Evolutionary conservation across 768 basidiomycete species (phyloP).

Genomic region (Coprinopsis marcescibilis): DNA sequence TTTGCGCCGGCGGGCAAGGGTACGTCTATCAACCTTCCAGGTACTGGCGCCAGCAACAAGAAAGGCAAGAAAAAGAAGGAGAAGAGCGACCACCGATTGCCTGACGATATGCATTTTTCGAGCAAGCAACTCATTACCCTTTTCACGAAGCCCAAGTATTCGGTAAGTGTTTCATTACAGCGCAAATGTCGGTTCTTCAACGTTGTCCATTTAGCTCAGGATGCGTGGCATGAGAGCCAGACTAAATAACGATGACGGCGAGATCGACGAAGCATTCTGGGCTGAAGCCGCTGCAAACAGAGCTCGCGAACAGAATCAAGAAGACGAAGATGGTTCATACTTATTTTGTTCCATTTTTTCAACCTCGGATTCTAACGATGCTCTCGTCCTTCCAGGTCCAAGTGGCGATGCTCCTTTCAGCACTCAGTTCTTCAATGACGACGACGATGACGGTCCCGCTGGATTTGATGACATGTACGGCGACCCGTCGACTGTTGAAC

Average conservation of each 20-base stretch:
- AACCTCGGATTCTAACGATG: neutral
- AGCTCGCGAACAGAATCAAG: slow-evolving; percentile 43
- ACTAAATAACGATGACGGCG: slow-evolving; percentile 66
- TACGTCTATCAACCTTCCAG: slow-evolving; percentile 61
- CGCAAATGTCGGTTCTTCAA: slow-evolving; percentile 5
- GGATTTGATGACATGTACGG: slow-evolving; percentile 43
- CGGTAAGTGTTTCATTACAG: slow-evolving; percentile 44
- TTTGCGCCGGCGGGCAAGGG: slow-evolving; percentile 76
- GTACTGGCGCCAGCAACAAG: slow-evolving; percentile 36
- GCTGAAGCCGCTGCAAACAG: slow-evolving; percentile 88
- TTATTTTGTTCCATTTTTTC: neutral
- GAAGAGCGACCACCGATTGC: slow-evolving; percentile 70
- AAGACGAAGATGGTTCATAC: slow-evolving; percentile 58
- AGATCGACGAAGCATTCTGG: slow-evolving; percentile 97
- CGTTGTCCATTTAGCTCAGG: slow-evolving; percentile 51
- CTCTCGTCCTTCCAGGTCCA: slow-evolving; percentile 25
- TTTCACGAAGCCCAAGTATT: slow-evolving; percentile 95
- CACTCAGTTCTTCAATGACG: slow-evolving; percentile 96
- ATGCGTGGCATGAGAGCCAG: slow-evolving; percentile 74
- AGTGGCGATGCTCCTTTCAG: slow-evolving; percentile 75
- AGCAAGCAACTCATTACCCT: slow-evolving; percentile 84
- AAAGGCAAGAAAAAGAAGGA: slow-evolving; percentile 44
- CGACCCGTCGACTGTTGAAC: slow-evolving; percentile 35
- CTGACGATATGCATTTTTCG: slow-evolving; percentile 98
- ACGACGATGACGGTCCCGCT: slow-evolving; percentile 74